A percentile compares a stretch with the other conserved stretches of the same genome.
These are phyloP conservation scores for Quercus suber DNA, from an alignment of 306 rosid species.

Conservation along the genomic window DNA sequence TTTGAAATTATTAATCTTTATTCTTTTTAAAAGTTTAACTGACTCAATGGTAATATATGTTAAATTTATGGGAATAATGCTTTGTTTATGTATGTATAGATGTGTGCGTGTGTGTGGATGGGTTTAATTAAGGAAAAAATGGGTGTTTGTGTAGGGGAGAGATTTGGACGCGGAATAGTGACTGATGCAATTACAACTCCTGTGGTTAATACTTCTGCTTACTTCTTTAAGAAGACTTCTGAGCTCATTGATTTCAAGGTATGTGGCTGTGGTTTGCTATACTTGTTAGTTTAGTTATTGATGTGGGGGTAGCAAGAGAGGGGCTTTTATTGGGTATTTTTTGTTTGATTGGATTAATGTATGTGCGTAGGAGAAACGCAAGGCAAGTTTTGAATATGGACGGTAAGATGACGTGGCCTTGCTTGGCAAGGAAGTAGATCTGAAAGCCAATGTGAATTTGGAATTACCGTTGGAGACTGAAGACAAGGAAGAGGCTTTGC, in stretches of 20 bases:
- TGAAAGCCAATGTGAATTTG: conserved; percentile 45
- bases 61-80: no score
- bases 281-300: neutral
- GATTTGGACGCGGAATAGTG: conserved; percentile 79
- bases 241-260: conserved; percentile 93
- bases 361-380: neutral
- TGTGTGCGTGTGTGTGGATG: no score
- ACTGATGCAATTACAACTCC: conserved; percentile 95
- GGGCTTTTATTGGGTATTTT: neutral
- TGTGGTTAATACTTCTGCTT: conserved; percentile 84
- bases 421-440: conserved; percentile 8
- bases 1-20: no score
- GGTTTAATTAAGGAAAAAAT: neutral
- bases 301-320: neutral
- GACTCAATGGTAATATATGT: no score
- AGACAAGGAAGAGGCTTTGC: neutral
- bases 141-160: conserved; percentile 54
- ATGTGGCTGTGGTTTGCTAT: neutral
- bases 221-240: conserved; percentile 72
- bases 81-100: no score
- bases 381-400: no score
- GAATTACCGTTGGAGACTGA: conserved; percentile 26
- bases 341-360: neutral
- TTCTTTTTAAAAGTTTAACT: no score
- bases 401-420: conserved; percentile 49